Conservation (phyloP, 2,329 filamentous ascomycete species). For the Bipolaris sorokiniana region DNA sequence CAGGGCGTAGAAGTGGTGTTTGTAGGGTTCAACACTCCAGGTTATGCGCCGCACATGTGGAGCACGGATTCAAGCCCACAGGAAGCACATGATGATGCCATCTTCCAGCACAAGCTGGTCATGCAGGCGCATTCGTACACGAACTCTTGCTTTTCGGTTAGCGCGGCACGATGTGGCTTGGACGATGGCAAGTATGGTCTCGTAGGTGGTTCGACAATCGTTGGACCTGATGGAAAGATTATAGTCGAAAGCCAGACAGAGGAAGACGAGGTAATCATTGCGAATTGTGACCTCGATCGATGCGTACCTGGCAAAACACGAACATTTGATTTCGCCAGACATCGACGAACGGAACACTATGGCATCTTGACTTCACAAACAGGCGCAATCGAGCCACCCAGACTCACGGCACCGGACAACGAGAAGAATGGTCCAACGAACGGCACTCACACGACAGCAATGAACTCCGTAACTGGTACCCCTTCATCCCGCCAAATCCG, state of each 20-base stretch:
- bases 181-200: constrained; percentile 57
- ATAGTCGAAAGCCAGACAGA: constrained; percentile 56
- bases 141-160: constrained; percentile 58
- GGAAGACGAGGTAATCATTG: constrained; percentile 56
- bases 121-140: constrained; percentile 60
- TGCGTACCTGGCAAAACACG: constrained; percentile 50
- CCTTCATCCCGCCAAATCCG: background rate
- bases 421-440: no score
- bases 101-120: constrained; percentile 60
- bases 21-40: constrained; percentile 54
- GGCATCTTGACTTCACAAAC: background rate
- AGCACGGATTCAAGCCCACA: constrained; percentile 22
- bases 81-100: constrained; percentile 54
- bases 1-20: constrained; percentile 54
- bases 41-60: constrained; percentile 54
- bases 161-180: constrained; percentile 56
- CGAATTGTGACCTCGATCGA: constrained; percentile 55
- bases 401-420: background rate
- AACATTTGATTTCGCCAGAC: background rate
- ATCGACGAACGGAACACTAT: constrained; percentile 1
- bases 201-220: constrained; percentile 18
- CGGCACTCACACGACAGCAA: no score
- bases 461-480: background rate
- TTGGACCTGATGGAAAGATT: constrained; percentile 56
- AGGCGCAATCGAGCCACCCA: background rate